phyloP scores from a whole-genome alignment of 129 eudicot species.

The Pulicaria dysenterica region DNA sequence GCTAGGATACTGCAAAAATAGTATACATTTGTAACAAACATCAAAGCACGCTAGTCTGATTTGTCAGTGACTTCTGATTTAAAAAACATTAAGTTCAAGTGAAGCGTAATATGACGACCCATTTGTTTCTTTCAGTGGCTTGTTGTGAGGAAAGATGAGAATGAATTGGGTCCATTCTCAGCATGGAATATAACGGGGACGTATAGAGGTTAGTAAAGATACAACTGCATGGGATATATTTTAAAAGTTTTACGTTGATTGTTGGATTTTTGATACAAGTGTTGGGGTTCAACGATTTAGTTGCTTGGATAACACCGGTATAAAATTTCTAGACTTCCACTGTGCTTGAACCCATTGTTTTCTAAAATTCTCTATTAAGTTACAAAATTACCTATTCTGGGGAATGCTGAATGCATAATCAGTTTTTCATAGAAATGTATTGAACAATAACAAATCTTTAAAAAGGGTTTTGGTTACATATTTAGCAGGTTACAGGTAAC shows the following conservation, averaged over 20 bases:
- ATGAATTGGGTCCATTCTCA: constrained; percentile 67
- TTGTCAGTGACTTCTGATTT: neutral
- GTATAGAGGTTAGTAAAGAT: constrained; percentile 68
- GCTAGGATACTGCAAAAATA: neutral
- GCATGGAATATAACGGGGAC: constrained; percentile 95
- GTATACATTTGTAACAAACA: neutral
- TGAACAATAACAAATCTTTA: no score
- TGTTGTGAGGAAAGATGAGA: constrained; percentile 70
- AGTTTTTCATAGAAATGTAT: no score
- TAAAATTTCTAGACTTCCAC: neutral
- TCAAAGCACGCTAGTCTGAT: neutral
- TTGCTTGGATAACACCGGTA: neutral
- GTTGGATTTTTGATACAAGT: neutral
- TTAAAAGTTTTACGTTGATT: constrained; percentile 1
- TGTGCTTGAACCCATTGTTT: neutral
- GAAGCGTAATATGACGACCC: constrained; percentile 1
- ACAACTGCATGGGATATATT: no score
- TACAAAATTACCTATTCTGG: no score
- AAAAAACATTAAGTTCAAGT: neutral
- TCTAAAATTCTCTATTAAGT: neutral
- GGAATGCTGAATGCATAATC: no score
- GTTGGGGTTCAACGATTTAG: neutral
- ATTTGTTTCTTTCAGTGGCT: constrained; percentile 77
- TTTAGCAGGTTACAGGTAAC: no score
- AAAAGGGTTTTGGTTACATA: no score